phyloP scores from a whole-genome alignment of 163 green algal genomes.

The Prototheca cutis region DNA sequence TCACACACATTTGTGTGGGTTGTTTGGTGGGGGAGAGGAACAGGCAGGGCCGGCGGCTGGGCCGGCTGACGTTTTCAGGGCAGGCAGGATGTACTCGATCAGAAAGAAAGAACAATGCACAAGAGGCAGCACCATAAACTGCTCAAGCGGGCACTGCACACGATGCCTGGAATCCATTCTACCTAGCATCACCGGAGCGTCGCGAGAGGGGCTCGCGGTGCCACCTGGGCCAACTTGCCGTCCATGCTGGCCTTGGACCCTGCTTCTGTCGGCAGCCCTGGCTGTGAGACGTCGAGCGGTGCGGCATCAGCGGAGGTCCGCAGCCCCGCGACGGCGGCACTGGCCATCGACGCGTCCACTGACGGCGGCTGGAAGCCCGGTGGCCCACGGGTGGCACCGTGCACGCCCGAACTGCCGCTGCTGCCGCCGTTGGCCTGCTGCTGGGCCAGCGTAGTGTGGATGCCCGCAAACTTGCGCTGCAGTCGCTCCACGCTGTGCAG shows the following conservation, averaged over 20 bases:
- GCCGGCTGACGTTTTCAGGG: too few species aligned
- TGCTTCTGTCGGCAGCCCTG: neutral
- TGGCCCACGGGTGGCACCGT: neutral
- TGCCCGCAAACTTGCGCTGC: conserved; percentile 80
- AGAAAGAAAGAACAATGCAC: too few species aligned
- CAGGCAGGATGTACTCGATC: too few species aligned
- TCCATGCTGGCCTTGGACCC: neutral
- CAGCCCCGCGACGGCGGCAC: neutral
- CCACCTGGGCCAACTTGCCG: neutral
- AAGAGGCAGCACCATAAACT: too few species aligned
- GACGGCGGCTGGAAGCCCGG: neutral
- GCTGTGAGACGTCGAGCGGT: neutral
- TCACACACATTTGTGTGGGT: too few species aligned
- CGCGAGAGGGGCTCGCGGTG: neutral
- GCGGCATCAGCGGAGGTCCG: neutral
- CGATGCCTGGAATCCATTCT: too few species aligned
- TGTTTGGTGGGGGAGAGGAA: too few species aligned
- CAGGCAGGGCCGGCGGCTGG: too few species aligned
- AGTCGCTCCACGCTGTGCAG: conserved; percentile 73
- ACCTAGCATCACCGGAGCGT: too few species aligned
- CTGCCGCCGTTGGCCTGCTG: conserved; percentile 22
- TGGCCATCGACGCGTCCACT: neutral
- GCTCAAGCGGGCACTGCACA: too few species aligned
- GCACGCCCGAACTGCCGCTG: neutral
- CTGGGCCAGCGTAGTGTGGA: conserved; percentile 74